Base-by-base conservation (phyloP, 169 alveolate species). In the Eimeria falciformis region DNA sequence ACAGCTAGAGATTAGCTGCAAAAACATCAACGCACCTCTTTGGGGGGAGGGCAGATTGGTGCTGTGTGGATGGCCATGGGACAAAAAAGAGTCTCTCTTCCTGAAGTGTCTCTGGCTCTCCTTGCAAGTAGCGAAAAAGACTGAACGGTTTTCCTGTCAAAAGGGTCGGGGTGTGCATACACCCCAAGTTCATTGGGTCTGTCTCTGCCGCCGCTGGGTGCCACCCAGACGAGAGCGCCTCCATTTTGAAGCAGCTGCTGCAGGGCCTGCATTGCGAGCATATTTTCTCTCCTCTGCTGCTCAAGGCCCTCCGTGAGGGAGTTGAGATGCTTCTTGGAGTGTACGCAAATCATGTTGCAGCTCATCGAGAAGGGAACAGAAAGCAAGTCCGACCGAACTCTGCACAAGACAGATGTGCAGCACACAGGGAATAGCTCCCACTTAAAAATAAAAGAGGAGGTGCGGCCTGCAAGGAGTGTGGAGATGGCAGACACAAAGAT, bases 191-290 rank as follows among this genome's bases (percentile, higher is more conserved):
- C 56, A 77, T 85, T 56, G 7, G 77, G 58, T 50, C 94, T 91
- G 66, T 92, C 94, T 2, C 94, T 47, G 9, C 94, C 94, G 9
- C 94, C 94, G 69, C 93, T 83, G 53, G 94, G 94, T 11, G 94
- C 94, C 7, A 92, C 94, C 94, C 94, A 92, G 6, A 92, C 25
- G 55, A 84, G 37, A 17, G 12, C 18, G n/a, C 90, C 90, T 5
- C 94, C 94, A 5, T 18, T 43, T 7, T 69, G 56, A 33, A 92
- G 62, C 50, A 83, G 68, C 43, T 84, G 78, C 90, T 92, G 94
- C 62, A 86, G 58, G 47, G 89, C 92, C 5, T 50, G 93, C 81
- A 71, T 56, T 11, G 92, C 90, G 9, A 45, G 56, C 5, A 68
- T 50, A 33, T 92, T 69, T 23, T 69, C 82, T 12, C 82, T 37